Base-by-base conservation (phyloP, 768 basidiomycete genomes). In the Lyophyllum atratum region DNA sequence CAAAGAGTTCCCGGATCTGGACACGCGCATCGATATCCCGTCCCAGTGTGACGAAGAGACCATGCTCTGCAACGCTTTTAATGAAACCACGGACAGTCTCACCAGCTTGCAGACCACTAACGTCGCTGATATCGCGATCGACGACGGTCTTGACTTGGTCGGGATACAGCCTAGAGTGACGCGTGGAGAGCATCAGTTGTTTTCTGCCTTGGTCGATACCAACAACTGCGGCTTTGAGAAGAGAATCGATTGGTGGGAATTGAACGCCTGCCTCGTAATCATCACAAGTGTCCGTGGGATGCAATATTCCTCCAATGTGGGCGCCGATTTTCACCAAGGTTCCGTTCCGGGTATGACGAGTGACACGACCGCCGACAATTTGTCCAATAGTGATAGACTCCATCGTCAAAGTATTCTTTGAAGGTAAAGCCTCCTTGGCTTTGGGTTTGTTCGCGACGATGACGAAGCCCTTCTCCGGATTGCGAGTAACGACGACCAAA, bases 1-100 rank as follows among this genome's bases (percentile, higher is more conserved):
- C 92, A 68, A 96, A 97, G 4, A 96, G 81, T 72, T 97, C 93
- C 66, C 82, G 86, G 68, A 98, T 98, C 73, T 96, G 93, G 25
- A 99, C 87, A 17, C 95, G 86, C 54, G 90, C 95, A 66, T 95
- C 93, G 25, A 97, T 76, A n/a, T 81, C 81, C 28, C 88, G 82
- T 10, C 92, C 93, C 33, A 99, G 74, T 25, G 84, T 84, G 3
- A 99, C 93, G 64, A 97, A 98, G 19, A 99, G 66, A 15, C 96
- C 96, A 67, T 90, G 87, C 45, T 93, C 89, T 17, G 85, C 82
- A 29, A 98, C 78, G 64, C 85, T 92, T 75, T 93, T 97, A 67
- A 98, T 82, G 67, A 96, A 93, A 11, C 96, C 96, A 52, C 93
- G 83, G 17, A 95, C 75, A n/a, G 77, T 82, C 50, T 89, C 78